These are phyloP conservation scores for Hydrangea macrophylla DNA, from an alignment of 148 eudicot genomes.

Conservation along the genomic window DNA sequence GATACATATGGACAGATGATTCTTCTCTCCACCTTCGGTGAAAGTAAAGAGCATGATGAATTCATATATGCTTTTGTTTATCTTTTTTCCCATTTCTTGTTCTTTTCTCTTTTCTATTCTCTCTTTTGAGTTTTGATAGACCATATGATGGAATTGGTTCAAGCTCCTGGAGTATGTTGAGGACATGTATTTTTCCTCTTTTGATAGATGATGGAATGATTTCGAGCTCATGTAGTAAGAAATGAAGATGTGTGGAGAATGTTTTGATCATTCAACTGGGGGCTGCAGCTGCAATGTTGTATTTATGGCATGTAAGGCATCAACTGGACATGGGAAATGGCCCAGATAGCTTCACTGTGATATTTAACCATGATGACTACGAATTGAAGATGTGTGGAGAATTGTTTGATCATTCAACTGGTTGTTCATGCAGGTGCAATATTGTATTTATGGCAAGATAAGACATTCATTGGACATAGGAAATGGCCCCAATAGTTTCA, in stretches of 20 bases:
- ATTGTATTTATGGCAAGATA: conserved; percentile 4
- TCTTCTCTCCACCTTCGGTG: background rate
- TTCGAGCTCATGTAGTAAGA: background rate
- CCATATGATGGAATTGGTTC: no score
- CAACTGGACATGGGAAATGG: background rate
- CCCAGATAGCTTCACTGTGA: no score
- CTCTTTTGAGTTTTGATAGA: no score
- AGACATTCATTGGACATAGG: background rate
- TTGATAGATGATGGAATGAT: background rate
- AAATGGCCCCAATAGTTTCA: background rate
- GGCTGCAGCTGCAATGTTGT: conserved; percentile 4
- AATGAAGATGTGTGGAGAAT: background rate
- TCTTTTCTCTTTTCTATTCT: no score
- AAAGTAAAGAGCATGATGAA: background rate
- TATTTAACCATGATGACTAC: background rate
- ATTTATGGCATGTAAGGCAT: conserved; percentile 3
- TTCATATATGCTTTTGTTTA: no score
- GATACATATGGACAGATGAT: background rate
- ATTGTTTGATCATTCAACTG: background rate
- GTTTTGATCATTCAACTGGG: background rate
- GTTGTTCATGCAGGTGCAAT: conserved; percentile 8
- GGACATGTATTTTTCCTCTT: no score
- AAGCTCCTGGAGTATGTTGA: no score
- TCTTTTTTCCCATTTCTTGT: no score
- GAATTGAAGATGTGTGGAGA: background rate